Evolutionary conservation across 768 basidiomycete genomes (phyloP).

Genomic region (Lactarius sp.): DNA sequence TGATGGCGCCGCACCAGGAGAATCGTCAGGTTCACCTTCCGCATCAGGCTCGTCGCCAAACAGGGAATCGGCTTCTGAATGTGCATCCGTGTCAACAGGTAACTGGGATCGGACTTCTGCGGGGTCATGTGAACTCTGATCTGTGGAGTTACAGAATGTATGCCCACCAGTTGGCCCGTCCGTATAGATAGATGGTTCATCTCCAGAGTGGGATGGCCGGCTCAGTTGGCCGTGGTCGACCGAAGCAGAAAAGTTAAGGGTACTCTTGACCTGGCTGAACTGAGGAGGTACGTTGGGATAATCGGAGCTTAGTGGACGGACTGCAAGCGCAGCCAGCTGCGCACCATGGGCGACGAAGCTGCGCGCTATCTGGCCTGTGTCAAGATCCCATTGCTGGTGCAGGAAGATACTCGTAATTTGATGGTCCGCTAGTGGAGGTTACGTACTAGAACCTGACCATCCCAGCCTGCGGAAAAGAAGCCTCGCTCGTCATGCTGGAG

Average conservation of each 20-base stretch:
- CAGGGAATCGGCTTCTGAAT: slow-evolving; percentile 80
- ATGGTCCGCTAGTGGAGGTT: slow-evolving; percentile 11
- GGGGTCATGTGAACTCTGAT: slow-evolving; percentile 6
- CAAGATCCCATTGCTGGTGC: slow-evolving; percentile 93
- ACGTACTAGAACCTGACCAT: slow-evolving; percentile 80
- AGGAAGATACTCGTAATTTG: slow-evolving; percentile 14
- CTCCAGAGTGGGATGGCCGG: slow-evolving; percentile 9
- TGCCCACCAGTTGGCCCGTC: slow-evolving; percentile 6
- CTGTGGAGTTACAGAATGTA: background rate
- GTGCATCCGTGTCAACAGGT: slow-evolving; percentile 47
- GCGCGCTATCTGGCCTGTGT: slow-evolving; percentile 76
- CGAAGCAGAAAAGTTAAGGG: slow-evolving; percentile 3
- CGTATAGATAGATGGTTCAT: background rate
- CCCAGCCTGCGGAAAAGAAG: slow-evolving; percentile 92
- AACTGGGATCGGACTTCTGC: slow-evolving; percentile 13
- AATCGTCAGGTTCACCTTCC: slow-evolving; percentile 41
- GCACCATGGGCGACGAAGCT: slow-evolving; percentile 78
- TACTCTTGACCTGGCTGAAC: slow-evolving; percentile 15
- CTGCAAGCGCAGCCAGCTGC: slow-evolving; percentile 75
- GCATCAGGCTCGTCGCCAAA: slow-evolving; percentile 83
- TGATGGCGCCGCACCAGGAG: slow-evolving; percentile 5
- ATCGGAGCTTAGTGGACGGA: slow-evolving; percentile 55
- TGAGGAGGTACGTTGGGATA: slow-evolving; percentile 28
- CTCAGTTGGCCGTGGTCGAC: background rate
- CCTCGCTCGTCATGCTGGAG: slow-evolving; percentile 79